phyloP scores from a whole-genome alignment of 2,329 filamentous ascomycete species.

The Aspergillus thermomutatus region DNA sequence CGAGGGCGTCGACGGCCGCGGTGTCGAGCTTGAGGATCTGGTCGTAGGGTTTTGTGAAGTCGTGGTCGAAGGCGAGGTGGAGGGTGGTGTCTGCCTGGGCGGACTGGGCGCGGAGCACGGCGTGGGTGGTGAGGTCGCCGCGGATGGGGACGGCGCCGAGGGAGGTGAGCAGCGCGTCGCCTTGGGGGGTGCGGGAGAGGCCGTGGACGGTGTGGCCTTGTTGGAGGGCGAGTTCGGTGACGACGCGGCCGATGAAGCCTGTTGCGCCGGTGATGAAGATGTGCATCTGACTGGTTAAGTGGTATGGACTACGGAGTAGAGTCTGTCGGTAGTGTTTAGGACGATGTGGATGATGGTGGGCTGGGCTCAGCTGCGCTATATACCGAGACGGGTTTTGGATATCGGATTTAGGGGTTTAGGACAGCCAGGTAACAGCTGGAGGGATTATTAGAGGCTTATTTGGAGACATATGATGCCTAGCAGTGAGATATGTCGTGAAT shows the following conservation, averaged over 20 bases:
- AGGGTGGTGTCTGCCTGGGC: constrained; percentile 35
- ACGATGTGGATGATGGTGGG: too few relatives aligned
- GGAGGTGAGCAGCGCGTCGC: constrained; percentile 24
- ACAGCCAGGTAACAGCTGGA: too few relatives aligned
- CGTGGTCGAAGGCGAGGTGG: constrained; percentile 43
- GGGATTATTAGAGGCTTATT: too few relatives aligned
- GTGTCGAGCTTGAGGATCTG: constrained; percentile 27
- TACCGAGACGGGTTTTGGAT: too few relatives aligned
- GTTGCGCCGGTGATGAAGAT: constrained; percentile 45
- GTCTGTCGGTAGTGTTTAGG: too few relatives aligned
- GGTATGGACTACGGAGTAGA: too few relatives aligned
- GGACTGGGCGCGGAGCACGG: constrained; percentile 32
- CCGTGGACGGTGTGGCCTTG: constrained; percentile 42
- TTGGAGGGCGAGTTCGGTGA: constrained; percentile 38
- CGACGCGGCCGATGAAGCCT: constrained; percentile 42
- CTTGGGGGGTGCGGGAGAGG: constrained; percentile 36
- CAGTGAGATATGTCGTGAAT: neutral
- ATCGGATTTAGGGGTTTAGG: too few relatives aligned
- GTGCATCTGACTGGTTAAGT: too few relatives aligned
- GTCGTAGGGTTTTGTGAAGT: constrained; percentile 35
- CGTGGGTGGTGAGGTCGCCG: constrained; percentile 36
- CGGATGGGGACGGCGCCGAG: constrained; percentile 33
- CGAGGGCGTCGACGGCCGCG: constrained; percentile 37
- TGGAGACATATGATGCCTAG: too few relatives aligned
- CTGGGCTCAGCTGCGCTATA: too few relatives aligned